phyloP scores from a whole-genome alignment of 306 rosid genomes.

The Abrus pulchellus region DNA sequence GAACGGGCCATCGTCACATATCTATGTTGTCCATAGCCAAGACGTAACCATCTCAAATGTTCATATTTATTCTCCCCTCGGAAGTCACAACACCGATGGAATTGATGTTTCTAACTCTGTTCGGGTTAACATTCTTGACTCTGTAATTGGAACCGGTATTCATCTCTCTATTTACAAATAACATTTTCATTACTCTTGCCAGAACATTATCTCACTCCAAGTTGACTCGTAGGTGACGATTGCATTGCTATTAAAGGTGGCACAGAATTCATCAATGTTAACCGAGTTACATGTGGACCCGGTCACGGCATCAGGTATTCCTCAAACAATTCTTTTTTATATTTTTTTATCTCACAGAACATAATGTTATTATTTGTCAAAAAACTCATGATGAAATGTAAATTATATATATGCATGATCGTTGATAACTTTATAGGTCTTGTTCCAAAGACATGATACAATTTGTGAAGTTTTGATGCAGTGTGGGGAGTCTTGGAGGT shows the following conservation, averaged over 20 bases:
- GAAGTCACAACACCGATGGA: slow-evolving; percentile 52
- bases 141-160: slow-evolving; percentile 39
- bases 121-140: slow-evolving; percentile 11
- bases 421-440: not conserved
- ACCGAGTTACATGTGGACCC: slow-evolving; percentile 57
- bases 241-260: slow-evolving; percentile 59
- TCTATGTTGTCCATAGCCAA: slow-evolving; percentile 21
- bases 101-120: slow-evolving; percentile 36
- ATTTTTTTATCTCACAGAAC: too few relatives aligned
- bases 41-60: slow-evolving; percentile 36
- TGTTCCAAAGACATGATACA: not conserved
- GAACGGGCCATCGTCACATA: slow-evolving; percentile 47
- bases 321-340: too few relatives aligned
- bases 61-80: not conserved
- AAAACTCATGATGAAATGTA: not conserved
- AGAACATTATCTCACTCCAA: not conserved
- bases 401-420: not conserved
- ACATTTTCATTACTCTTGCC: not conserved
- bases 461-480: slow-evolving; percentile 1
- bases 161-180: not conserved
- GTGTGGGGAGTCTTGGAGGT: slow-evolving; percentile 59
- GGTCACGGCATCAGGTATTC: slow-evolving; percentile 71
- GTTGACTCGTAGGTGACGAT: slow-evolving; percentile 58
- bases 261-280: slow-evolving; percentile 31
- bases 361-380: too few relatives aligned